These are phyloP conservation scores for Brassica hybrid DNA, from an alignment of 441 rosid genomes.

Conservation along the genomic window DNA sequence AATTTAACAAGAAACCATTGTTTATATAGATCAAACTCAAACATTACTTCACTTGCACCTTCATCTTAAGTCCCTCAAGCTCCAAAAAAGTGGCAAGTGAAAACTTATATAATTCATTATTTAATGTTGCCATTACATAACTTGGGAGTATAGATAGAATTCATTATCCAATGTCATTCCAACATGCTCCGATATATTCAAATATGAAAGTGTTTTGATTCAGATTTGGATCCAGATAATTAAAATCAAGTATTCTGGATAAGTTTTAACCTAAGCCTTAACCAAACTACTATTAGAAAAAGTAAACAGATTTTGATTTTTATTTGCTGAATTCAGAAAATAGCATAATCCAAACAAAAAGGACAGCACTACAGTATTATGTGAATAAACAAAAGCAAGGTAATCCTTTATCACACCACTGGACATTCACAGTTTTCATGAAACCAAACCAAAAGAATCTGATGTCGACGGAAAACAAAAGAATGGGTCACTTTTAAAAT, in stretches of 20 bases:
- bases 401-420: constrained; percentile 2
- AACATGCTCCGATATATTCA: no score
- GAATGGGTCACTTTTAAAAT: constrained; percentile 36
- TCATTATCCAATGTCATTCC: no score
- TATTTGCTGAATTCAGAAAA: not conserved
- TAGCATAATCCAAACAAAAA: not conserved
- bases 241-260: no score
- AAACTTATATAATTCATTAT: not conserved
- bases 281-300: not conserved
- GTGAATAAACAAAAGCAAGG: not conserved
- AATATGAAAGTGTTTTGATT: no score
- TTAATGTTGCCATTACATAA: not conserved
- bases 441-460: constrained; percentile 37
- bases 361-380: not conserved
- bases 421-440: constrained; percentile 10
- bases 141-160: no score
- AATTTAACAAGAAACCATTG: not conserved
- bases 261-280: not conserved
- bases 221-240: no score
- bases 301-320: not conserved
- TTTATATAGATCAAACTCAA: not conserved
- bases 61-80: not conserved
- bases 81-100: not conserved
- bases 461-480: constrained; percentile 35
- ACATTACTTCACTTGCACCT: not conserved